Base-by-base conservation (phyloP, 2,329 filamentous ascomycete genomes). In the Pyrenophora seminiperda region DNA sequence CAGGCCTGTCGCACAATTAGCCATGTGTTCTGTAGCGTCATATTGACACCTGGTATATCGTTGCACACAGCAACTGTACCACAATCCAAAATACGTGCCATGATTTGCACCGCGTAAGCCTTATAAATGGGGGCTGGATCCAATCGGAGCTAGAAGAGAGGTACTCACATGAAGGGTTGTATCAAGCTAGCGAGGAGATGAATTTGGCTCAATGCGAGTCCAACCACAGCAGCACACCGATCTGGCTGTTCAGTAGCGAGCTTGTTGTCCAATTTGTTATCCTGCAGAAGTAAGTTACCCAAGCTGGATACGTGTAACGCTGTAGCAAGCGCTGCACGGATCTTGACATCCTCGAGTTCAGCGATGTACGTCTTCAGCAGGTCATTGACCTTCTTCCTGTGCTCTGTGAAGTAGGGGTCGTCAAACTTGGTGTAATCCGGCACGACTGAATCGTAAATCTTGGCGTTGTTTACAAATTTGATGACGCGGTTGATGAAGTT, bases 121-220 rank as follows among this genome's bases (percentile, higher is more conserved):
- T 29, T 22, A 20, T 7, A 7, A 5, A 39, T 30, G 9, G 24
- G 6, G 24, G 20, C 11, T 17, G 13, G 27, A 27, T 9, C 43
- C 9, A 32, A 7, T 10, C 31, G 4, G 20, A 19, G 10, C 20
- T 36, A 10, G 7, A 43, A 27, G 2, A 19, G n/a, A 20, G 13
- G 7, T 2, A 60, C 67, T 65, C 56, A 71, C 80, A 97, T 90
- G 76, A 93, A 97, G 0, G 92, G 92, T 43, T 85, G 84, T 48
- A 92, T 83, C 34, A 96, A 77, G 45, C 84, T 86, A 17, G 91
- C 89, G 39, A 96, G 81, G 24, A 97, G 85, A 67, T 93, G 85
- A 45, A 93, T 85, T 58, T 92, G 83, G 76, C 95, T 95, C 53
- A 96, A 79, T 1, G 88, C 90, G n/a, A 91, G 79, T 47, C 90